These are phyloP conservation scores for Ulmus americana DNA, from an alignment of 331 rosid species.

Conservation along the genomic window DNA sequence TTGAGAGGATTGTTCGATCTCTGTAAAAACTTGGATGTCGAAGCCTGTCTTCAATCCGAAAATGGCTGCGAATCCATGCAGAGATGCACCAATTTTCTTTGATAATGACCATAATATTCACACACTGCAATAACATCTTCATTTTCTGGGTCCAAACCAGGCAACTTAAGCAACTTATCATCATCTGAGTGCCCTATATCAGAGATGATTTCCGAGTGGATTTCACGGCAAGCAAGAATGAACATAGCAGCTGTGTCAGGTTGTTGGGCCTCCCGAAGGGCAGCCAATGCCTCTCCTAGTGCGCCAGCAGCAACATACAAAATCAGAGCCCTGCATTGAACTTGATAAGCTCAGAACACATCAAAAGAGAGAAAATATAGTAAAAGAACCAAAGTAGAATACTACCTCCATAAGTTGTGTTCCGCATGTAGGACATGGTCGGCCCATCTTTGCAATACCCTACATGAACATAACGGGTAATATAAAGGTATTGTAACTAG, in stretches of 20 bases:
- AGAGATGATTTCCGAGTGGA: slow-evolving; percentile 51
- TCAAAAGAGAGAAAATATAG: slow-evolving; percentile 11
- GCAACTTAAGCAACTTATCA: slow-evolving; percentile 43
- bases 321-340: slow-evolving; percentile 69
- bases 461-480: slow-evolving; percentile 23
- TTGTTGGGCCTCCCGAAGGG: slow-evolving; percentile 82
- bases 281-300: slow-evolving; percentile 84
- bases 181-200: slow-evolving; percentile 36
- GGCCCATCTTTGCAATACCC: slow-evolving; percentile 96
- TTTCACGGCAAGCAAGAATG: slow-evolving; percentile 84
- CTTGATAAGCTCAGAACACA: slow-evolving; percentile 21
- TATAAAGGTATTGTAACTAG: too few relatives aligned
- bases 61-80: slow-evolving; percentile 84
- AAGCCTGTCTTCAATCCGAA: slow-evolving; percentile 37
- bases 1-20: too few relatives aligned
- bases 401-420: slow-evolving; percentile 89
- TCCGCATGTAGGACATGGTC: slow-evolving; percentile 54
- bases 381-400: slow-evolving; percentile 7
- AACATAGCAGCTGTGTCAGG: slow-evolving; percentile 95
- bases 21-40: neutral
- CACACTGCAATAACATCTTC: slow-evolving; percentile 74
- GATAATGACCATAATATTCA: slow-evolving; percentile 81
- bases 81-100: slow-evolving; percentile 78
- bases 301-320: slow-evolving; percentile 94
- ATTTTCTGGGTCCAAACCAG: slow-evolving; percentile 66